Conservation (phyloP, 352 stramenopile genomes). For the Globisporangium solare region DNA sequence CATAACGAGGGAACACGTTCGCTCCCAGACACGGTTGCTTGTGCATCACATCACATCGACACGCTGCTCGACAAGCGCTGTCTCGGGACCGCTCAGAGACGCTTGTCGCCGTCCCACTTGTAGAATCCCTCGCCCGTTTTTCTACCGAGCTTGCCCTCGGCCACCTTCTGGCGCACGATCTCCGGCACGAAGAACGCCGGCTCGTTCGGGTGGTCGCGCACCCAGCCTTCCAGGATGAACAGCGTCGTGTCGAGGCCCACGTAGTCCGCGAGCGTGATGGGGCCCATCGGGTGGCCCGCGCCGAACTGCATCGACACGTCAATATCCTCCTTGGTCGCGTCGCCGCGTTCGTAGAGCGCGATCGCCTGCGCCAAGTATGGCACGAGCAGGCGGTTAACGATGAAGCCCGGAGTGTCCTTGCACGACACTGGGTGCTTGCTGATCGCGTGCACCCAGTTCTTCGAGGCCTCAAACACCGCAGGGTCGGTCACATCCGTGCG, state of each 20-base stretch:
- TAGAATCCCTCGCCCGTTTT: slow-evolving; percentile 98
- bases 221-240: slow-evolving; percentile 95
- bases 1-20: too few species aligned
- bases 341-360: slow-evolving; percentile 91
- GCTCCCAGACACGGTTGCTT: too few species aligned
- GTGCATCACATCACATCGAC: too few species aligned
- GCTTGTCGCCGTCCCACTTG: slow-evolving; percentile 86
- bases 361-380: slow-evolving; percentile 87
- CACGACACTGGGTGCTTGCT: slow-evolving; percentile 94
- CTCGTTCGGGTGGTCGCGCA: slow-evolving; percentile 94
- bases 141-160: slow-evolving; percentile 91
- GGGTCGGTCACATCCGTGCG: slow-evolving; percentile 90
- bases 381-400: slow-evolving; percentile 93
- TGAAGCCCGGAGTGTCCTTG: slow-evolving; percentile 97
- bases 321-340: slow-evolving; percentile 95
- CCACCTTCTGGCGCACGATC: slow-evolving; percentile 90
- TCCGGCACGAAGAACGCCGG: slow-evolving; percentile 94
- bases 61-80: too few species aligned
- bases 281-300: slow-evolving; percentile 96
- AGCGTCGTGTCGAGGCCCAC: slow-evolving; percentile 96
- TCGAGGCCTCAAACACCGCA: slow-evolving; percentile 88
- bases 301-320: slow-evolving; percentile 97
- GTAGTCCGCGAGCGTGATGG: slow-evolving; percentile 93
- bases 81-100: slow-evolving; percentile 32
- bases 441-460: slow-evolving; percentile 90